Evolutionary conservation across 805 yeast species (phyloP), one percentile per base, ranked within the genome.

Genomic region (Starmerella floris): DNA sequence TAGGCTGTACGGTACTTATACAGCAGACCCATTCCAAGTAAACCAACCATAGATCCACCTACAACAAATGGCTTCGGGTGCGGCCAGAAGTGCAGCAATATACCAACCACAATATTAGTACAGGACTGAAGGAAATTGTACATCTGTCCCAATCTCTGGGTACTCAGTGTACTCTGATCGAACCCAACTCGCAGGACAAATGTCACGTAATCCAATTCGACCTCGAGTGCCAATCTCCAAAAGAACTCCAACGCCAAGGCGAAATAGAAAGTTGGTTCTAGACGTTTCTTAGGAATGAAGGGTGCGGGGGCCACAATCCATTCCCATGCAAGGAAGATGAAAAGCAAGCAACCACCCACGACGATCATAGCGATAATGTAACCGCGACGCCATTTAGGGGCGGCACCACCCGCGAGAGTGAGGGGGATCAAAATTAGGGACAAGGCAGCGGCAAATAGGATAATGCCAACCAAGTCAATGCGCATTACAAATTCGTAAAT

Each of bases 401-500:
- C 39, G 25, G 61, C 56, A 49, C 85, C 85, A 48, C 83, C 87
- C 9, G 87, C 87, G 28, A 82, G 59, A 11, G 91, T 79, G 51
- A 82, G 65, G 22, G 93, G 88, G 16, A 76, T 74, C 43, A 82
- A 65, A 35, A 82, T 64, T 51, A 79, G 70, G 34, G 82, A 84
- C 17, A 81, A 62, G 2, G 68, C 65, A 19, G 71, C 70, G 39
- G 72, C 66, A 51, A 79, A 57, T 20, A 78, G 58, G 15, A 76
- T 50, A 28, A 77, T 60, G 37, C 91, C 93, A 42, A 77, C 57
- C 15, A 77, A 57, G 56, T 82, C 91, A 38, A 78, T 54, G 54
- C 71, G 70, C 80, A 80, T 74, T 59, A 74, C 75, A 19, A 60
- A 43, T 30, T 53, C 43, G 30, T 41, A 39, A 13, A 51, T 11